phyloP scores from a whole-genome alignment of 441 rosid species.

The Bocquillonia castaneifolia region DNA sequence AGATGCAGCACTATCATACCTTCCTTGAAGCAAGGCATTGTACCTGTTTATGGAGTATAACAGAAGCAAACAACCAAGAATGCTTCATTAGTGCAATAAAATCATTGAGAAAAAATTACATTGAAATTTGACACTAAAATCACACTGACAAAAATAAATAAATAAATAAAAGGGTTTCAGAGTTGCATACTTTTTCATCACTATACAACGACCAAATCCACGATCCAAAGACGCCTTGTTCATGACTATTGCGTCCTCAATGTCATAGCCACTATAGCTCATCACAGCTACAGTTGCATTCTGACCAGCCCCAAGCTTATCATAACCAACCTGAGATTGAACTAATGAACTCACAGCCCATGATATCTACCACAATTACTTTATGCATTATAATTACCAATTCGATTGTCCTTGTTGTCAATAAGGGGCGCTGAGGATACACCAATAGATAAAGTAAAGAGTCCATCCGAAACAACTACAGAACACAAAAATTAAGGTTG shows the following conservation, averaged over 20 bases:
- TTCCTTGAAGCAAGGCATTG: constrained; percentile 42
- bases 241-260: constrained; percentile 98
- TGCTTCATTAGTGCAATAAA: not conserved
- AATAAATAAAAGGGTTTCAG: not conserved
- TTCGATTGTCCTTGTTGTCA: constrained; percentile 90
- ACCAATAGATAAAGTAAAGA: constrained; percentile 83
- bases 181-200: constrained; percentile 67
- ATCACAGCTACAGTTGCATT: constrained; percentile 99
- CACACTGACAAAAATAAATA: not conserved
- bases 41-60: constrained; percentile 40
- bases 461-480: constrained; percentile 81
- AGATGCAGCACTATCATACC: constrained; percentile 39
- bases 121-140: not conserved
- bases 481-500: not conserved
- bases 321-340: constrained; percentile 78
- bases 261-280: constrained; percentile 97
- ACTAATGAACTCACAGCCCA: constrained; percentile 25
- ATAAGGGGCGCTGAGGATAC: constrained; percentile 89
- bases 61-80: constrained; percentile 15
- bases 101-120: not conserved
- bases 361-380: not conserved
- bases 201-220: constrained; percentile 97
- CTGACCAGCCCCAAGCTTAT: constrained; percentile 99
- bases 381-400: constrained; percentile 45
- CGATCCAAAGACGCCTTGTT: constrained; percentile 96